phyloP scores from a whole-genome alignment of 2,329 filamentous ascomycete genomes.

The Beauveria pseudobassiana region DNA sequence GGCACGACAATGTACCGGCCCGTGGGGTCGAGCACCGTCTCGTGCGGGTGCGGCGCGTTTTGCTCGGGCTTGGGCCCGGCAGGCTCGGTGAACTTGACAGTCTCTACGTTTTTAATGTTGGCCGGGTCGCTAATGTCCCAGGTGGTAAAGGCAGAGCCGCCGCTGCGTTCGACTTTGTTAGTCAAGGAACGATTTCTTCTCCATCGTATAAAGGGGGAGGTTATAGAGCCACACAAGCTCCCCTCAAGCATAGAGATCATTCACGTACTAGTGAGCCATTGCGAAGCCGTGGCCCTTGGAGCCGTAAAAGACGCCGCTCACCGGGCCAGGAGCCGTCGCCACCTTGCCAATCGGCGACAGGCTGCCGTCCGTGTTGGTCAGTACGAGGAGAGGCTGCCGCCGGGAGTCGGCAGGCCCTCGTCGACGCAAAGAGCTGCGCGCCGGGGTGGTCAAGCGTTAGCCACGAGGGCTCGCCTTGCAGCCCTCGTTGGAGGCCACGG shows the following conservation, averaged over 20 bases:
- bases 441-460: constrained; percentile 45
- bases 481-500: constrained; percentile 33
- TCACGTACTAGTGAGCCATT: constrained; percentile 38
- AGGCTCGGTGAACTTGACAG: constrained; percentile 31
- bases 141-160: constrained; percentile 34
- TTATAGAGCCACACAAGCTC: neutral
- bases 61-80: constrained; percentile 40
- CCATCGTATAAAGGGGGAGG: neutral
- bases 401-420: constrained; percentile 41
- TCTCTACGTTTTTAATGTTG: constrained; percentile 29
- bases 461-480: constrained; percentile 52
- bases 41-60: constrained; percentile 54
- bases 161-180: constrained; percentile 20
- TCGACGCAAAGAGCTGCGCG: constrained; percentile 51
- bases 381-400: constrained; percentile 41
- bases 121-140: constrained; percentile 35
- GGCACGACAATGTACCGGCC: constrained; percentile 55
- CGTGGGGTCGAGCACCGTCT: constrained; percentile 58
- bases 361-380: constrained; percentile 28
- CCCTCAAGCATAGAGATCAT: no score
- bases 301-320: constrained; percentile 38
- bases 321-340: constrained; percentile 32
- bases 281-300: constrained; percentile 28
- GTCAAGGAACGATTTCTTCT: neutral
- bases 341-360: constrained; percentile 30